phyloP scores from a whole-genome alignment of 1,284 basidiomycete species.

The Ustanciosporium gigantosporum region DNA sequence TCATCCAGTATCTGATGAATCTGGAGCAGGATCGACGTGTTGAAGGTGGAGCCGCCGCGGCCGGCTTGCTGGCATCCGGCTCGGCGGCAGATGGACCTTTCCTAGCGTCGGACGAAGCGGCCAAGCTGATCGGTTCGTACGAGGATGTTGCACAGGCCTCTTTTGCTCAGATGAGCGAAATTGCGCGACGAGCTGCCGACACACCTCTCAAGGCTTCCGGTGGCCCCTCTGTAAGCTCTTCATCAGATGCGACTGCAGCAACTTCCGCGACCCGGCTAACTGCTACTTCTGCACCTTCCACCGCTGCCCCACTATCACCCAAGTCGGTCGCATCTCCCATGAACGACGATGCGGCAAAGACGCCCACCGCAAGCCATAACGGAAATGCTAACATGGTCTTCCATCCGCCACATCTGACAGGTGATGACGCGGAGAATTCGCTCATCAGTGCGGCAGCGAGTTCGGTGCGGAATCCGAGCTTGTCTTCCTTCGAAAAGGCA shows the following conservation, averaged over 20 bases:
- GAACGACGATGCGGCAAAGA: slow-evolving; percentile 15
- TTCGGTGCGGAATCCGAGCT: slow-evolving; percentile 21
- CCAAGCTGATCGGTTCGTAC: slow-evolving; percentile 68
- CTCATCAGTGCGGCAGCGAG: slow-evolving; percentile 19
- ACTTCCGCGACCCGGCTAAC: slow-evolving; percentile 10
- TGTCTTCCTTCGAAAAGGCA: slow-evolving; percentile 60
- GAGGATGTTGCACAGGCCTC: slow-evolving; percentile 69
- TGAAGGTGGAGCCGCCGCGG: slow-evolving; percentile 1
- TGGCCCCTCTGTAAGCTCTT: slow-evolving; percentile 7
- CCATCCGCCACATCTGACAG: slow-evolving; percentile 39
- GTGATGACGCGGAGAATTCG: slow-evolving; percentile 15
- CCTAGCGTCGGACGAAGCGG: slow-evolving; percentile 68
- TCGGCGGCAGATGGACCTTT: slow-evolving; percentile 61
- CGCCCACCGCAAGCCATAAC: slow-evolving; percentile 3
- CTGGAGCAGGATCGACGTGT: slow-evolving; percentile 23
- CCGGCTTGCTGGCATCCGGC: slow-evolving; percentile 5
- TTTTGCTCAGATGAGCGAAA: slow-evolving; percentile 75
- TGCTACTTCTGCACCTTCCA: slow-evolving; percentile 18
- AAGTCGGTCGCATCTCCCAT: slow-evolving; percentile 38
- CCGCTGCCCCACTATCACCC: slow-evolving; percentile 31
- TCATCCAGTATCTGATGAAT: slow-evolving; percentile 79
- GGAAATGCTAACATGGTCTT: slow-evolving; percentile 12
- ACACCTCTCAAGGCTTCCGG: neutral
- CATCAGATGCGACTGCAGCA: slow-evolving; percentile 3
- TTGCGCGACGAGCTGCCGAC: slow-evolving; percentile 65